Evolutionary conservation across 495 filamentous ascomycete genomes (phyloP).

Genomic region (Penicillium ochrochloron): DNA sequence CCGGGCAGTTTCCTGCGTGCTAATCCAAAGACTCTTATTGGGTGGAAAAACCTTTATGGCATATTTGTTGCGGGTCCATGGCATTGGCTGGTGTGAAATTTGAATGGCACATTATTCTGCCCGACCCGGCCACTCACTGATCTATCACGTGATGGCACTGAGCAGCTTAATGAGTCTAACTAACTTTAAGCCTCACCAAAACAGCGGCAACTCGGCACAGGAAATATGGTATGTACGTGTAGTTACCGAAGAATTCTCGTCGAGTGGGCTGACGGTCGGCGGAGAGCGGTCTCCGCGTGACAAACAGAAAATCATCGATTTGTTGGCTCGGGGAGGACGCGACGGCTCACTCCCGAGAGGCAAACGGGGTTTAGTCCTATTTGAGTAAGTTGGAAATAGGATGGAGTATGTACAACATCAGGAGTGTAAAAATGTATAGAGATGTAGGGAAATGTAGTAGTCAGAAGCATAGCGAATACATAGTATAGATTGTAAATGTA

Average conservation of each 20-base stretch:
- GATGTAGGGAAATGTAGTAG: background rate
- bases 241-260: conserved; percentile 17
- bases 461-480: background rate
- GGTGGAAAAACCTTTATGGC: background rate
- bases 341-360: background rate
- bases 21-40: conserved; percentile 5
- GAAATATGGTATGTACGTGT: too few species aligned
- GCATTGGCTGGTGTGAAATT: background rate
- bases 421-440: background rate
- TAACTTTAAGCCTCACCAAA: too few species aligned
- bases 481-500: too few species aligned
- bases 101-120: too few species aligned
- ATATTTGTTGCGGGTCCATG: background rate
- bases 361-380: background rate
- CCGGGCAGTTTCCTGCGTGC: background rate
- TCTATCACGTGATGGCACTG: too few species aligned
- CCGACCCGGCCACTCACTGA: too few species aligned
- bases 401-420: background rate
- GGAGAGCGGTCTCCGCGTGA: conserved; percentile 3
- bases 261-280: conserved; percentile 18
- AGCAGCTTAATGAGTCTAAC: too few species aligned
- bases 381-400: background rate
- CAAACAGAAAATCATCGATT: background rate
- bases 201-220: too few species aligned
- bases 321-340: background rate